Base-by-base conservation (phyloP, 139 green algal genomes). In the Haematococcus sp. region DNA sequence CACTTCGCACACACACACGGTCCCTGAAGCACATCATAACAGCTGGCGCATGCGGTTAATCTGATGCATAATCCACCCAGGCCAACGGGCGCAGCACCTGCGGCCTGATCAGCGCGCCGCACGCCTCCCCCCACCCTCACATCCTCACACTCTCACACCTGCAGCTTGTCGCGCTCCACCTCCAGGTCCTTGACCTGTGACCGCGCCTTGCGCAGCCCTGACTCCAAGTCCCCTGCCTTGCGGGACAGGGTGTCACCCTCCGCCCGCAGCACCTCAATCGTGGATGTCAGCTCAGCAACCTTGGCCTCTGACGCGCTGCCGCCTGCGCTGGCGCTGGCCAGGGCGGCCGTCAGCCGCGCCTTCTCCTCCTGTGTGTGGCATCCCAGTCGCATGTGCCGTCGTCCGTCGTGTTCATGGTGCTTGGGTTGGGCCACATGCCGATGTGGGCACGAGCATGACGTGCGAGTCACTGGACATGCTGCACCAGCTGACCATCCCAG, bases 191-290 rank as follows among this genome's bases (percentile, higher is more conserved):
- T 32, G 58, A 43, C 35, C 35, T 78, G 69, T 23, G 44, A 58
- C 13, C 92, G 75, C 55, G 96, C 83, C 84, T 93, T 91, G 70
- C 91, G 90, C 43, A 95, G 89, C 23, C 66, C 80, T 43, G 65
- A 79, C 72, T 97, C 92, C 68, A 92, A 78, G 40, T 91, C 85
- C 68, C 92, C 60, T 74, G 94, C 89, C 79, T 95, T 93, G 56
- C 88, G 92, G 73, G 83, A 88, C 55, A 95, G 83, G 73, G 73
- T 70, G 71, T 94, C 85, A 15, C 93, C 92, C 76, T 97, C 91
- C 7, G 63, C 35, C 20, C 63, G 25, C 66, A 61, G 20, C 4
- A 20, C 35, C 4, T 58, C 22, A 34, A 58, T 65, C n/a, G 78
- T 85, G 9, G 83, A 74, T 17, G 84, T 68, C 65, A 93, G 66